Percentiles rank a stretch among this genome's conserved stretches.
These are phyloP conservation scores for Echeveria elegans DNA, from an alignment of 164 flowering plant genomes.

Conservation along the genomic window DNA sequence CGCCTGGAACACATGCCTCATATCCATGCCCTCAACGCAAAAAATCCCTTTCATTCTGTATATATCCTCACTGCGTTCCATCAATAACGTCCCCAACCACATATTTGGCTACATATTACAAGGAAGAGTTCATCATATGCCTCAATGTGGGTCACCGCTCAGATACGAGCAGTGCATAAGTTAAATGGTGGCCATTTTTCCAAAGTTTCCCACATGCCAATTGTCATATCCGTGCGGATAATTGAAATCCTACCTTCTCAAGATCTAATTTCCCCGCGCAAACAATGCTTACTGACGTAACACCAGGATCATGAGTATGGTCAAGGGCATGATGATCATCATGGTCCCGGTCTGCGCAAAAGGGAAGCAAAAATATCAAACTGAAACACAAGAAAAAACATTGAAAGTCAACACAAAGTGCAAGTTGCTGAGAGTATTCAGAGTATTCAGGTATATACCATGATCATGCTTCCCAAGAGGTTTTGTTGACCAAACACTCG, in stretches of 20 bases:
- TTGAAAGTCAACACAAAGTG: too few species aligned
- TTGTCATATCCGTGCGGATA: neutral
- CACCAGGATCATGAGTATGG: constrained; percentile 95
- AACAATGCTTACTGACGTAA: constrained; percentile 94
- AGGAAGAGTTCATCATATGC: constrained; percentile 6
- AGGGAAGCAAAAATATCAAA: neutral
- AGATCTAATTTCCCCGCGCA: constrained; percentile 94
- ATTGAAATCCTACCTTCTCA: constrained; percentile 57
- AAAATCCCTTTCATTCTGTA: constrained; percentile 95
- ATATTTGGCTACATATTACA: constrained; percentile 70
- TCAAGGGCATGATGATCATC: constrained; percentile 62
- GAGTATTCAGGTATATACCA: too few species aligned
- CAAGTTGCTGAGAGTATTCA: too few species aligned
- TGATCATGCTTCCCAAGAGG: too few species aligned
- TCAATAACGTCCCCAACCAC: constrained; percentile 81
- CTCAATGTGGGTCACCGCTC: too few species aligned
- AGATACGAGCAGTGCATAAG: too few species aligned
- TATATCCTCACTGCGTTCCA: constrained; percentile 89
- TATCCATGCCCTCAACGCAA: constrained; percentile 82
- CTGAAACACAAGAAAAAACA: too few species aligned
- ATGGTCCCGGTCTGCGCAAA: constrained; percentile 14
- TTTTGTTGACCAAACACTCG: too few species aligned
- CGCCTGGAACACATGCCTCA: constrained; percentile 95
- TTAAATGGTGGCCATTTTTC: too few species aligned
- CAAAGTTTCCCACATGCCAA: too few species aligned